Percentiles rank a stretch among this genome's conserved stretches.
phyloP scores from a whole-genome alignment of 2,329 filamentous ascomycete species.

The Colletotrichum sp. region DNA sequence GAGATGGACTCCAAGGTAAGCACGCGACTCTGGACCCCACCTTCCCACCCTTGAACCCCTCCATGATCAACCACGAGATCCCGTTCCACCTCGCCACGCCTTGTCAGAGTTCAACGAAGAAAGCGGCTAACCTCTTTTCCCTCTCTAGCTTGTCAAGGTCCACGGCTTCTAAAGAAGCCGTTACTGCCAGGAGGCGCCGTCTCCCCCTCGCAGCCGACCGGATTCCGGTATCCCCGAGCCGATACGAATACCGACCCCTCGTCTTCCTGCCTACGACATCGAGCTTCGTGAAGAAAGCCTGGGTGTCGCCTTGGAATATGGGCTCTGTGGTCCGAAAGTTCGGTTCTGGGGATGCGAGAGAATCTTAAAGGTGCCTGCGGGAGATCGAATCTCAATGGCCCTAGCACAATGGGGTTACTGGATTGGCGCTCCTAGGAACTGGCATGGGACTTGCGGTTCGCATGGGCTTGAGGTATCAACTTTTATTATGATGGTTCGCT shows the following conservation, averaged over 20 bases:
- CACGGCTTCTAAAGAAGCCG: slow-evolving; percentile 63
- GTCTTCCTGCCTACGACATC: not conserved
- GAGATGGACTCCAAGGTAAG: slow-evolving; percentile 77
- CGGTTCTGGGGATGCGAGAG: not conserved
- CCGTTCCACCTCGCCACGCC: not conserved
- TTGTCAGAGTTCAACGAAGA: not conserved
- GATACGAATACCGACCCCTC: not conserved
- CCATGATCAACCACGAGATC: not conserved
- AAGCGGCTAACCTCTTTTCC: not conserved
- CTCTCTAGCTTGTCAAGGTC: slow-evolving; percentile 43
- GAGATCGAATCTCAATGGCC: not conserved
- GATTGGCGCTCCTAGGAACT: not conserved
- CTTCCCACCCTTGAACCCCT: not conserved
- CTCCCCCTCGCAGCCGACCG: slow-evolving; percentile 21
- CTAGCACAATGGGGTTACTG: not conserved
- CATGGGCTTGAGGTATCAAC: not conserved
- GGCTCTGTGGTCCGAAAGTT: not conserved
- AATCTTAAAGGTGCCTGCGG: slow-evolving; percentile 14
- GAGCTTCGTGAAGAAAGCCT: not conserved
- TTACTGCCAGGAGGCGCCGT: slow-evolving; percentile 36
- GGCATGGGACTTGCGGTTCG: slow-evolving; percentile 11
- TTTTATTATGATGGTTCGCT: not conserved
- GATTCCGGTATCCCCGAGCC: not conserved
- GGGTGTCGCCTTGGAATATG: not conserved
- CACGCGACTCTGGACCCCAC: not conserved